phyloP scores from a whole-genome alignment of 306 rosid genomes.

The Trichosanthes cucumerina region DNA sequence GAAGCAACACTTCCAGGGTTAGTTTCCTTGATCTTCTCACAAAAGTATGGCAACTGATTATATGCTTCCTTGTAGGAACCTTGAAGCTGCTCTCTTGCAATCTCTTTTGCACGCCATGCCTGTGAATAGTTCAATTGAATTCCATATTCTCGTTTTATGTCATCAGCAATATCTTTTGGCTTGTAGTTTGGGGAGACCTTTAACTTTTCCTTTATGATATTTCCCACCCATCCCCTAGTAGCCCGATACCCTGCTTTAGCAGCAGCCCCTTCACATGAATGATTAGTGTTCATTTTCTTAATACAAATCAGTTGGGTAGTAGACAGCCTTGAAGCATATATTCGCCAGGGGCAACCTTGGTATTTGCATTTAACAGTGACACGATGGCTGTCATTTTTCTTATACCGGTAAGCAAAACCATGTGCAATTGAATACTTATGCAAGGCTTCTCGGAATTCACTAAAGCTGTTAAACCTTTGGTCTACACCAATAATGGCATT shows the following conservation, averaged over 20 bases:
- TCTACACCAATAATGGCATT: conserved; percentile 90
- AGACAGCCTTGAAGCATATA: conserved; percentile 84
- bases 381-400: conserved; percentile 89
- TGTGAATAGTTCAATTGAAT: conserved; percentile 90
- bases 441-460: conserved; percentile 88
- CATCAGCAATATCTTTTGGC: conserved; percentile 93
- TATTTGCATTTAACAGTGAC: conserved; percentile 94
- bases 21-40: conserved; percentile 83
- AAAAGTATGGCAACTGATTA: conserved; percentile 70
- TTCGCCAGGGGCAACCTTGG: conserved; percentile 93
- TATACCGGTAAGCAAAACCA: conserved; percentile 83
- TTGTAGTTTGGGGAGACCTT: conserved; percentile 84
- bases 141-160: conserved; percentile 88
- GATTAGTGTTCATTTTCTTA: conserved; percentile 69
- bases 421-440: conserved; percentile 94
- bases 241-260: conserved; percentile 95
- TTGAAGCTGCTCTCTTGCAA: conserved; percentile 93
- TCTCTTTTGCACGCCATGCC: conserved; percentile 99
- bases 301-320: conserved; percentile 88
- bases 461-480: conserved; percentile 85
- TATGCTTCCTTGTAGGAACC: conserved; percentile 97
- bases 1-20: conserved; percentile 89
- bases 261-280: conserved; percentile 86
- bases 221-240: conserved; percentile 98
- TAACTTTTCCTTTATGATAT: conserved; percentile 86